These are phyloP conservation scores for Chalciporus pseudorubinellus DNA, from an alignment of 768 basidiomycete genomes.

Conservation along the genomic window DNA sequence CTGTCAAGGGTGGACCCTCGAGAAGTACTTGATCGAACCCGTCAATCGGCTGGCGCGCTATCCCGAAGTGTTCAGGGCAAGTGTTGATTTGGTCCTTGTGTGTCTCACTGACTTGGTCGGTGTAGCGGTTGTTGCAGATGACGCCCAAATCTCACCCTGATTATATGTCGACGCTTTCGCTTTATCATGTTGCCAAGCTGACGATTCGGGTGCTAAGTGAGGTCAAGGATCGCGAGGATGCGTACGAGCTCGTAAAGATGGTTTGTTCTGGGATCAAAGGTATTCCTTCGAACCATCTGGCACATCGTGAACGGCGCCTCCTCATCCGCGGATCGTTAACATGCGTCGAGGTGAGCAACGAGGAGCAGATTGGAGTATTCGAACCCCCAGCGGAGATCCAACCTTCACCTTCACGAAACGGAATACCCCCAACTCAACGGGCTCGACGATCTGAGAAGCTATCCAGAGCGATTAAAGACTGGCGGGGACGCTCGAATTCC, in stretches of 20 bases:
- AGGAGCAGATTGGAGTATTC: constrained; percentile 10
- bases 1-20: constrained; percentile 62
- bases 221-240: constrained; percentile 83
- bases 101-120: constrained; percentile 5
- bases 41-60: constrained; percentile 70
- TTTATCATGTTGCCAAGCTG: constrained; percentile 63
- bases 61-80: constrained; percentile 69
- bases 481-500: constrained; percentile 47
- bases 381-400: neutral
- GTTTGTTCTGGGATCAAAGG: constrained; percentile 60
- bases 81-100: constrained; percentile 22
- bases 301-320: constrained; percentile 70
- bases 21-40: constrained; percentile 72
- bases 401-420: neutral
- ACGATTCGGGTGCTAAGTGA: constrained; percentile 78
- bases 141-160: constrained; percentile 73
- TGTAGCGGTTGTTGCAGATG: constrained; percentile 62
- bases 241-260: constrained; percentile 71
- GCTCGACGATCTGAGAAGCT: constrained; percentile 25
- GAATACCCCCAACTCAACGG: neutral
- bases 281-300: constrained; percentile 51
- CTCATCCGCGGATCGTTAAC: constrained; percentile 62
- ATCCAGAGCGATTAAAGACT: constrained; percentile 43
- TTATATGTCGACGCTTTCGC: constrained; percentile 63
- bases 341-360: constrained; percentile 41